Evolutionary conservation across 208 protist species (phyloP), one percentile per base, ranked within the genome.

Genomic region (Wallacemonas sp.): DNA sequence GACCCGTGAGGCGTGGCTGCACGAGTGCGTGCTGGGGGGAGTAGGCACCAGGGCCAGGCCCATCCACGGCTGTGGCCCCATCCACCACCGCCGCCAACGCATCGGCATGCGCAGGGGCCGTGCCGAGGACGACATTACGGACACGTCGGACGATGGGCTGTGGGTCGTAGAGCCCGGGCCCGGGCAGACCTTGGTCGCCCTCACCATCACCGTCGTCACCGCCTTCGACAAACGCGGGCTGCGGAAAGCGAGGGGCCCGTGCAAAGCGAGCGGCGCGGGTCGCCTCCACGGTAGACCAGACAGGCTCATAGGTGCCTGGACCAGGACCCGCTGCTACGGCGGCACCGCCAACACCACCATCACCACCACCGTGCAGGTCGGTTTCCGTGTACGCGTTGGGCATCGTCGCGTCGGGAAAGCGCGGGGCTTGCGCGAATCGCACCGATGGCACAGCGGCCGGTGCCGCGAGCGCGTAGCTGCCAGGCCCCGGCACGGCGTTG

Each of bases 91-190:
- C 12, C 29, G 44, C 38, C 72, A 5, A 28, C 52, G 29, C 36
- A 20, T 44, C 57, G 10, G n/a, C 36, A 28, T 72, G 48, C 28
- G 61, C 59, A n/a, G 33, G 50, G 1, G 68, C 50, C 3, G 64
- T 74, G 33, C 74, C 74, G 28, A 79, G 61, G 39, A 32, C 67
- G 7, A n/a, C 23, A 36, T 23, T 31, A 12, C 28, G 44, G 1
- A 16, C 65, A 39, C 33, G 31, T 26, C 7, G 26, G 39, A 8
- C 18, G 11, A 36, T 42, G 28, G 44, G 65, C 31, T 36, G 23
- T 11, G 55, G 62, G 44, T 88, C 82, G 71, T 88, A 91, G 23
- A 74, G 62, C 16, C 81, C 85, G n/a, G 85, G 85, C 3, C 85
- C 85, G 5, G 82, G 82, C 25, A 54, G 38, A 0, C 57, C 52